Percentiles rank a stretch among this genome's conserved stretches.
phyloP scores from a whole-genome alignment of 495 filamentous ascomycete genomes.

The Daldinia caldariorum region DNA sequence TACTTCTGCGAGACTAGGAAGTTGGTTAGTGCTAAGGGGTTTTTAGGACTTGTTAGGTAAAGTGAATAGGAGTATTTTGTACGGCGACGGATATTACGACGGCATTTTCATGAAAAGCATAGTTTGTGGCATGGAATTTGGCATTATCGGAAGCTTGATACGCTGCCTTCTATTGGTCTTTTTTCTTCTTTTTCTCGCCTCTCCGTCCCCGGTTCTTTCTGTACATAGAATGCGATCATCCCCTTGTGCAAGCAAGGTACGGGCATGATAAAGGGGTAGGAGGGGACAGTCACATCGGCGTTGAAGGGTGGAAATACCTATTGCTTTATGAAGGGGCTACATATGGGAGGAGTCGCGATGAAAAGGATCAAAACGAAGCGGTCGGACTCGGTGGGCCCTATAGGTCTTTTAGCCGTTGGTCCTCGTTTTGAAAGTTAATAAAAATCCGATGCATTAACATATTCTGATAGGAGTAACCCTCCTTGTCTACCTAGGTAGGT shows the following conservation, averaged over 20 bases:
- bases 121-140: not conserved
- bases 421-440: constrained; percentile 19
- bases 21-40: constrained; percentile 3
- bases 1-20: not conserved
- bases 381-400: not conserved
- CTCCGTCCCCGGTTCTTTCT: constrained; percentile 8
- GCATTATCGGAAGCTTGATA: not conserved
- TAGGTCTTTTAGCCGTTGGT: not conserved
- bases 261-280: constrained; percentile 9
- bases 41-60: not conserved
- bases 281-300: constrained; percentile 15
- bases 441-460: not conserved
- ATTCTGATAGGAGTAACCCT: not conserved
- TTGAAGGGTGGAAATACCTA: constrained; percentile 39
- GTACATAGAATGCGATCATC: constrained; percentile 33
- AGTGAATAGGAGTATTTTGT: not conserved
- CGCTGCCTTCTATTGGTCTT: not conserved
- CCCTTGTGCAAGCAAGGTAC: constrained; percentile 10
- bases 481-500: no score
- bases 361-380: not conserved
- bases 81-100: not conserved
- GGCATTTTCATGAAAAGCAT: not conserved
- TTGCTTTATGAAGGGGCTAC: constrained; percentile 25
- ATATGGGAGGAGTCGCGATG: constrained; percentile 13
- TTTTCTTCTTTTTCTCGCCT: not conserved